A percentile compares a stretch with the other conserved stretches of the same genome.
These are phyloP conservation scores for Neonectria coccinea DNA, from an alignment of 2,329 filamentous ascomycete genomes.

Conservation along the genomic window DNA sequence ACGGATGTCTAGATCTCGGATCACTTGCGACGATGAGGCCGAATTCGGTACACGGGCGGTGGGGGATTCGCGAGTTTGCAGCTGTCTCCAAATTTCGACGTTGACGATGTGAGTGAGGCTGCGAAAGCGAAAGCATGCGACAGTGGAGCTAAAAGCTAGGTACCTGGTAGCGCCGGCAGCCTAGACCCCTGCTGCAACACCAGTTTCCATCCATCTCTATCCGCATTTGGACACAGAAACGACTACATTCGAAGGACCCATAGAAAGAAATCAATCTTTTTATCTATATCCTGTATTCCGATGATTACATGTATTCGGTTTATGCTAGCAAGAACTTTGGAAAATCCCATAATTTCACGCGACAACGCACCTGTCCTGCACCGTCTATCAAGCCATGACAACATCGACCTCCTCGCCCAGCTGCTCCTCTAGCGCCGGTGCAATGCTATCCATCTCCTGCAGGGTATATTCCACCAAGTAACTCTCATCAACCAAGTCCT, in stretches of 20 bases:
- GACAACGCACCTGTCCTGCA: constrained; percentile 21
- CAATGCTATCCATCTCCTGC: constrained; percentile 87
- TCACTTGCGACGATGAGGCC: background rate
- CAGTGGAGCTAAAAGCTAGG: constrained; percentile 26
- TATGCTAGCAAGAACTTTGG: constrained; percentile 4
- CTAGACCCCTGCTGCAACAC: constrained; percentile 10
- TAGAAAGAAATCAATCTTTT: constrained; percentile 11
- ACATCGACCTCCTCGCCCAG: constrained; percentile 56
- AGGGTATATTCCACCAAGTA: constrained; percentile 95
- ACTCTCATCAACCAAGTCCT: constrained; percentile 93
- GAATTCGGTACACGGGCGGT: background rate
- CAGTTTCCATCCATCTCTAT: background rate
- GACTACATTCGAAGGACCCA: background rate
- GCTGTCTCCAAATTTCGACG: constrained; percentile 17
- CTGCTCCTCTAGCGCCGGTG: constrained; percentile 55
- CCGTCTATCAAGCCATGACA: constrained; percentile 54
- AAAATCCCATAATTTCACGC: constrained; percentile 18
- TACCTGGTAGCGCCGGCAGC: background rate
- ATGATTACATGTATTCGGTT: constrained; percentile 3
- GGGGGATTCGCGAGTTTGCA: constrained; percentile 9
- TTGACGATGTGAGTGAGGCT: constrained; percentile 18
- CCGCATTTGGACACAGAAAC: background rate
- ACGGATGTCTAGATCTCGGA: background rate
- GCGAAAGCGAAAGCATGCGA: constrained; percentile 14
- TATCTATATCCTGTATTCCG: constrained; percentile 22